Conservation (phyloP, 176 grass and related monocot species). For the Rhynchospora pubera region DNA sequence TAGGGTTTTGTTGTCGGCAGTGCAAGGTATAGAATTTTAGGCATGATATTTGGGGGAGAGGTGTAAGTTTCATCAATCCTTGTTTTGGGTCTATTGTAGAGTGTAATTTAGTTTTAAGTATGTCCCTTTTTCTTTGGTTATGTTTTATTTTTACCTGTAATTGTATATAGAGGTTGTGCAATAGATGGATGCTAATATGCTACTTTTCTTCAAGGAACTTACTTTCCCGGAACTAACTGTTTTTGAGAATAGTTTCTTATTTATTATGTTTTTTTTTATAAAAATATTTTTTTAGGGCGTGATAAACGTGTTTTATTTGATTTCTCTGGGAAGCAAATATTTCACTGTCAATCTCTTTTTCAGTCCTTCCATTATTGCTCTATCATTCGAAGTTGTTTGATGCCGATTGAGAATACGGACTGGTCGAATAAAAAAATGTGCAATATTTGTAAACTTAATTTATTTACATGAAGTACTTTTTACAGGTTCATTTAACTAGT, state of each 20-base stretch:
- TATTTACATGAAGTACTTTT: not conserved
- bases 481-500: not conserved
- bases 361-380: not conserved
- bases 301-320: conserved; percentile 15
- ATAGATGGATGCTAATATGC: conserved; percentile 22
- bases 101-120: conserved; percentile 18
- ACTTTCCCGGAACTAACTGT: not conserved
- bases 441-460: not conserved
- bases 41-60: not conserved
- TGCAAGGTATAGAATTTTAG: not conserved
- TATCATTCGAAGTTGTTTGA: not conserved
- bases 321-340: not conserved
- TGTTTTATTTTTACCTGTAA: conserved; percentile 7
- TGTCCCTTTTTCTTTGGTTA: not conserved
- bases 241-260: not conserved
- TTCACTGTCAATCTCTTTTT: not conserved
- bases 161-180: conserved; percentile 22
- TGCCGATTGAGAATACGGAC: not conserved
- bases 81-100: conserved; percentile 6
- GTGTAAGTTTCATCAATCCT: not conserved
- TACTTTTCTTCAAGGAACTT: not conserved
- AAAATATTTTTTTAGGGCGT: not conserved
- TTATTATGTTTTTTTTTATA: not conserved
- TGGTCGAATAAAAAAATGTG: not conserved
- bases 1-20: not conserved